Conservation (phyloP, 176 grass and related monocot species). For the Ensete ventricosum region DNA sequence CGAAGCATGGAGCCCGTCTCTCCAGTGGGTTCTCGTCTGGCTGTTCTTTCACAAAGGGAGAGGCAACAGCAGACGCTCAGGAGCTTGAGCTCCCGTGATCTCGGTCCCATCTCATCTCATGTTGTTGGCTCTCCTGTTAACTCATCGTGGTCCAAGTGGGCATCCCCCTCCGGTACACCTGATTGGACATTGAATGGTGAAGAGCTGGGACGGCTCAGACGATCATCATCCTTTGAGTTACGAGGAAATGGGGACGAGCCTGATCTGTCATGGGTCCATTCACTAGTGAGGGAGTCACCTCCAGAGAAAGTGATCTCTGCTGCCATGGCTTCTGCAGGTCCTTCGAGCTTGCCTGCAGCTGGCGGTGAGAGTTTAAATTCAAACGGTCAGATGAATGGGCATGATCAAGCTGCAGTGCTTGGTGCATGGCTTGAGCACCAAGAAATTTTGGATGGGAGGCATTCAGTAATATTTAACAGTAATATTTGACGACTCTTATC, state of each 20-base stretch:
- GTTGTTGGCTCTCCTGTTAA: constrained; percentile 45
- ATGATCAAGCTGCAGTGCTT: constrained; percentile 42
- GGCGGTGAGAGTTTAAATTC: constrained; percentile 18
- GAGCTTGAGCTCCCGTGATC: constrained; percentile 70
- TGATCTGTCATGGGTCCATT: constrained; percentile 83
- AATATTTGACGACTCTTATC: constrained; percentile 22
- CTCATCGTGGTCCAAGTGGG: constrained; percentile 60
- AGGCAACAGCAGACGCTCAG: constrained; percentile 69
- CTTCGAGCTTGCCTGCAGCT: constrained; percentile 10
- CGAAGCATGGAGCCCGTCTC: constrained; percentile 50
- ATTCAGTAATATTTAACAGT: constrained; percentile 25
- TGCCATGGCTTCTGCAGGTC: constrained; percentile 15
- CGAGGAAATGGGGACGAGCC: constrained; percentile 49
- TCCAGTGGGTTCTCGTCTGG: constrained; percentile 56
- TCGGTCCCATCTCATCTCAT: constrained; percentile 34
- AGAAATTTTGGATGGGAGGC: constrained; percentile 13
- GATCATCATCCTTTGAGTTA: constrained; percentile 77
- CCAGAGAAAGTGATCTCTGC: constrained; percentile 43
- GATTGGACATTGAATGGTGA: constrained; percentile 63
- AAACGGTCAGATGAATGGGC: constrained; percentile 27
- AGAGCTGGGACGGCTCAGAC: constrained; percentile 50
- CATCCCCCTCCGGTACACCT: constrained; percentile 38
- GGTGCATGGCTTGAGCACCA: constrained; percentile 70
- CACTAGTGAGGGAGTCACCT: constrained; percentile 66
- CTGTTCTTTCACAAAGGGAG: constrained; percentile 46